Conservation (phyloP, 2,329 filamentous ascomycete genomes). For the Dothideomycetes sp. region DNA sequence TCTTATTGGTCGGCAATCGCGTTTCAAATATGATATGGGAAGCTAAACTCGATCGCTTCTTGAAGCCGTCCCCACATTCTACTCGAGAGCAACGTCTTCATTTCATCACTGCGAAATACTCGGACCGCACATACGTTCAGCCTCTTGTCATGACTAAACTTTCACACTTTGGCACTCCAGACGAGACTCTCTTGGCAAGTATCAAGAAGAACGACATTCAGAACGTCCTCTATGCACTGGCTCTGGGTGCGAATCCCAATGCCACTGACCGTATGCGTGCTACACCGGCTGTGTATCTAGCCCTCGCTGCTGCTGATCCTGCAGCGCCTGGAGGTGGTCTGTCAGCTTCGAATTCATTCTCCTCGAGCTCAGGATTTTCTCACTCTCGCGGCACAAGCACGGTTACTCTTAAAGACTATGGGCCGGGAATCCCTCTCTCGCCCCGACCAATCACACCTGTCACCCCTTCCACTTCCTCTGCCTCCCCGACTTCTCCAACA, state of each 20-base stretch:
- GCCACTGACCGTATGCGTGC: slow-evolving; percentile 73
- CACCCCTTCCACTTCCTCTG: slow-evolving; percentile 14
- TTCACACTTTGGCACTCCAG: slow-evolving; percentile 65
- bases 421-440: slow-evolving; percentile 1
- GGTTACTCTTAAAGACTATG: not conserved
- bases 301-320: slow-evolving; percentile 84
- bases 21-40: slow-evolving; percentile 98
- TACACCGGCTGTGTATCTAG: slow-evolving; percentile 82
- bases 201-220: slow-evolving; percentile 96
- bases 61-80: slow-evolving; percentile 66
- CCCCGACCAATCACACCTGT: slow-evolving; percentile 12
- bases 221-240: slow-evolving; percentile 81
- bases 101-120: slow-evolving; percentile 94
- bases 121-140: slow-evolving; percentile 71
- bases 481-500: slow-evolving; percentile 26
- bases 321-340: slow-evolving; percentile 48
- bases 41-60: slow-evolving; percentile 60
- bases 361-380: slow-evolving; percentile 45
- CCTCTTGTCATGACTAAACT: slow-evolving; percentile 52
- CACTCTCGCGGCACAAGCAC: slow-evolving; percentile 12
- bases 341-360: slow-evolving; percentile 4
- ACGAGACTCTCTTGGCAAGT: slow-evolving; percentile 81
- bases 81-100: slow-evolving; percentile 82
- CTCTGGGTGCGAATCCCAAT: slow-evolving; percentile 79
- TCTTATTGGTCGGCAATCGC: slow-evolving; percentile 84